Conservation (phyloP, 345 rosid species). For the Punica granatum region DNA sequence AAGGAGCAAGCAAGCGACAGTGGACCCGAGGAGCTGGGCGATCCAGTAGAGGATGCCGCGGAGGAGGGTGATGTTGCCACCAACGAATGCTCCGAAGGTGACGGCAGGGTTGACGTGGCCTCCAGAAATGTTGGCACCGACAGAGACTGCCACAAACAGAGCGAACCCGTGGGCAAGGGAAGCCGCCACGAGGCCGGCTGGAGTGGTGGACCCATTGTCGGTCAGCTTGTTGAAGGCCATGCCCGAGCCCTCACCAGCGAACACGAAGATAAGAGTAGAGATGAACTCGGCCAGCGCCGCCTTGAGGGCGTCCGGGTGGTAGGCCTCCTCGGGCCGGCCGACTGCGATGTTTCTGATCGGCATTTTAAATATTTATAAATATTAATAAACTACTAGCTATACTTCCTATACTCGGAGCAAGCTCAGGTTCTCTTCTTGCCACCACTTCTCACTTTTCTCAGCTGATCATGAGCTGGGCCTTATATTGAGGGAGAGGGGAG, state of each 20-base stretch:
- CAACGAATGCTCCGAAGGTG: constrained; percentile 8
- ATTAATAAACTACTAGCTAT: neutral
- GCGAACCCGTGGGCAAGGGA: constrained; percentile 9
- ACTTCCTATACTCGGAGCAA: neutral
- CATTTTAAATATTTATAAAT: neutral
- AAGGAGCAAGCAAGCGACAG: constrained; percentile 11
- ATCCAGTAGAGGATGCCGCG: constrained; percentile 11
- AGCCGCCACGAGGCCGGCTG: constrained; percentile 10
- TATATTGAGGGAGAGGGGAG: neutral
- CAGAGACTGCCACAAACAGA: constrained; percentile 7
- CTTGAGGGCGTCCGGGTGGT: constrained; percentile 11
- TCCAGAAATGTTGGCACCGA: constrained; percentile 10
- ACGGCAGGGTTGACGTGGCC: constrained; percentile 11
- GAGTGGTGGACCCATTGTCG: constrained; percentile 6
- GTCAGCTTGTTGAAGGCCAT: constrained; percentile 12
- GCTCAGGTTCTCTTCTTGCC: neutral
- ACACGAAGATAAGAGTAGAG: constrained; percentile 10
- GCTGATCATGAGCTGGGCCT: neutral
- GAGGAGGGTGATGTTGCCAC: constrained; percentile 10
- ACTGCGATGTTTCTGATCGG: constrained; percentile 7
- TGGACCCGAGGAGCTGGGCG: constrained; percentile 14
- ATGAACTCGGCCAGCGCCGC: constrained; percentile 11
- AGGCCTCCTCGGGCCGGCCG: constrained; percentile 8
- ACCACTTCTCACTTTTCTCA: neutral
- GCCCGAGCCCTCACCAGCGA: constrained; percentile 8